Evolutionary conservation across 768 basidiomycete genomes (phyloP), one percentile per base, ranked within the genome.

Genomic region (Crucibulum laeve): DNA sequence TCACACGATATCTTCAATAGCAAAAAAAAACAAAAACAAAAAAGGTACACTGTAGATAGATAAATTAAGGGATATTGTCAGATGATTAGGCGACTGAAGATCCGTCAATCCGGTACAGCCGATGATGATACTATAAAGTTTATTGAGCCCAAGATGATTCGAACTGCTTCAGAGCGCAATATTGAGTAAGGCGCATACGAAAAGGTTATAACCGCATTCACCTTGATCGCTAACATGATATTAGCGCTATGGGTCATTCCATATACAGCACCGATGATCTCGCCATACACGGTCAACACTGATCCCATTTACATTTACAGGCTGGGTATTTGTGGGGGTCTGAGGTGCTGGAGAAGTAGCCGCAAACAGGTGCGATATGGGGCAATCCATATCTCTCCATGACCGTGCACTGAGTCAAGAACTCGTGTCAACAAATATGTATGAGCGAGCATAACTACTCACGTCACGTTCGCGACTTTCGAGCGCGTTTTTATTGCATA

Each of bases 391-490:
- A 52, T 85, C 80, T 52, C 79, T 70, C 82, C 84, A 86, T 47
- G 79, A 71, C 47, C 77, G 70, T 25, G 80, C 83, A 25, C 84
- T 86, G 56, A 13, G 17, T 25, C 44, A 37, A 37, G 10, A 24
- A 8, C 7, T 37, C 13, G 18, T 17, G 10, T n/a, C 22, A 4
- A 32, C n/a, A 18, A 40, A 42, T 21, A 25, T 42, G 50, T 43
- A 38, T 28, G 34, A 21, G 46, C 42, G 17, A 17, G 17, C 41
- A 26, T 19, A 50, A 15, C 40, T 33, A 67, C 82, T 54, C 61
- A 85, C 84, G 81, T 82, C 61, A 87, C 74, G 57, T 81, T 80
- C 45, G 75, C 80, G 22, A 85, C 82, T 54, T 79, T 80, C 39
- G 76, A 74, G 50, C 71, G 74, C 48, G 72, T 71, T 60, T 84